These are phyloP conservation scores for Pleurotus tuoliensis DNA, from an alignment of 768 basidiomycete genomes.

Conservation along the genomic window DNA sequence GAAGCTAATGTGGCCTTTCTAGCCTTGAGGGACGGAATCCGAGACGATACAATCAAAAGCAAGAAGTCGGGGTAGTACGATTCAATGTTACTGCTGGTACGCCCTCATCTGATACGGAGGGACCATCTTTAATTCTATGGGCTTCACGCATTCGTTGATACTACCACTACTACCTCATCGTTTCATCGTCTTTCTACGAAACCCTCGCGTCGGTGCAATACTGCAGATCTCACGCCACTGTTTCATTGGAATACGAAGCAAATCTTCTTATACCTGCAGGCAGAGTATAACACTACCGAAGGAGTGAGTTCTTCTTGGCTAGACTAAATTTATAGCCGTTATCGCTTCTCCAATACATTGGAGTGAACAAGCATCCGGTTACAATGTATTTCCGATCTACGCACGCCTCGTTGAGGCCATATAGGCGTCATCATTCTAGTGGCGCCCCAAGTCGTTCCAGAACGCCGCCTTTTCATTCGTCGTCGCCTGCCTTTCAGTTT, in stretches of 20 bases:
- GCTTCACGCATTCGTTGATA: background rate
- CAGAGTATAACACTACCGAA: constrained; percentile 60
- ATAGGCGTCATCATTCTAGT: background rate
- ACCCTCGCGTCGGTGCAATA: constrained; percentile 1
- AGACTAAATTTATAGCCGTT: background rate
- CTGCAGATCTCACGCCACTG: constrained; percentile 70
- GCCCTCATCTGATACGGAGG: constrained; percentile 13
- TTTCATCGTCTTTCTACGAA: background rate
- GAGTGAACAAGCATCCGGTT: background rate
- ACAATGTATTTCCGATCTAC: background rate
- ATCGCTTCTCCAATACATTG: constrained; percentile 1
- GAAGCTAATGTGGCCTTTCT: background rate
- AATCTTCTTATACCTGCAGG: constrained; percentile 81
- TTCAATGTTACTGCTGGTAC: constrained; percentile 81
- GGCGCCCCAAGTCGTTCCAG: constrained; percentile 1
- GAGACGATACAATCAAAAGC: constrained; percentile 56
- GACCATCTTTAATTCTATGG: too few relatives aligned
- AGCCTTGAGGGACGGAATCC: constrained; percentile 24
- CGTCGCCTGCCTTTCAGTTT: background rate
- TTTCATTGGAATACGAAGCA: constrained; percentile 99
- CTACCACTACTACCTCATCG: constrained; percentile 4
- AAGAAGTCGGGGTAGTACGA: constrained; percentile 76
- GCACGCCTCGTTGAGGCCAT: background rate
- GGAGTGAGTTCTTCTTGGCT: constrained; percentile 49
- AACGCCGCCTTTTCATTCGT: background rate